Evolutionary conservation across 2,329 filamentous ascomycete species (phyloP).

Genomic region (Ramularia endophylla): DNA sequence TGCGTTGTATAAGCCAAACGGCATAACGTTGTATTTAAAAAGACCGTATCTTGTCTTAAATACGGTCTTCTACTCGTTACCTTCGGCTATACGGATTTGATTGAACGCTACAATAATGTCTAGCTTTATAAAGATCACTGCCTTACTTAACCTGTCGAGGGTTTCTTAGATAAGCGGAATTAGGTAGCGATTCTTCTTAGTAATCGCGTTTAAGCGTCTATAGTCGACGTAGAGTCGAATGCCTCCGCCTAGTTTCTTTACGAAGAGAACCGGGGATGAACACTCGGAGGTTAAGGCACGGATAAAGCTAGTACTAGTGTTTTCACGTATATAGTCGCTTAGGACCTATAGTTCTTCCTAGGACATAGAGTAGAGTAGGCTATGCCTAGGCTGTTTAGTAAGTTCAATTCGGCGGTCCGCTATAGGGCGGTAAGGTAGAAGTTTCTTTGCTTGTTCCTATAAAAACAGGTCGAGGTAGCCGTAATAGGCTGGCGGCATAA

Average conservation of each 20-base stretch:
- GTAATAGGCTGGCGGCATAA: no score
- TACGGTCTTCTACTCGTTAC: constrained; percentile 7
- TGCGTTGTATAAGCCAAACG: constrained; percentile 4
- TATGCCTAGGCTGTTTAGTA: no score
- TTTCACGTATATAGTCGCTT: neutral
- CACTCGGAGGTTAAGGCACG: neutral
- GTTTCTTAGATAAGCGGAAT: neutral
- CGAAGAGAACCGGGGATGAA: neutral
- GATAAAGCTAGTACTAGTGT: neutral
- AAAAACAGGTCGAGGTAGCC: no score
- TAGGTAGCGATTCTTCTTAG: neutral
- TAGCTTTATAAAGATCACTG: constrained; percentile 9
- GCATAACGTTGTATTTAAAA: constrained; percentile 10
- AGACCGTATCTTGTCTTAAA: constrained; percentile 8
- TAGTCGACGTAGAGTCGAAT: neutral
- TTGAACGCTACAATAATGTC: constrained; percentile 17
- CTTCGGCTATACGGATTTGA: constrained; percentile 2
- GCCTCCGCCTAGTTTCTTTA: neutral
- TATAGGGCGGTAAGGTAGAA: no score
- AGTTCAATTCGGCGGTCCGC: no score
- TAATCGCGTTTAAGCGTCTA: neutral
- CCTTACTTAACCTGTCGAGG: neutral
- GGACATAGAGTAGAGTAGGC: neutral
- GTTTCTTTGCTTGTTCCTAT: no score
- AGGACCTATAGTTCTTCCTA: neutral